Evolutionary conservation across 805 yeast species (phyloP), one percentile per base, ranked within the genome.

Genomic region (Ogataea philodendri): DNA sequence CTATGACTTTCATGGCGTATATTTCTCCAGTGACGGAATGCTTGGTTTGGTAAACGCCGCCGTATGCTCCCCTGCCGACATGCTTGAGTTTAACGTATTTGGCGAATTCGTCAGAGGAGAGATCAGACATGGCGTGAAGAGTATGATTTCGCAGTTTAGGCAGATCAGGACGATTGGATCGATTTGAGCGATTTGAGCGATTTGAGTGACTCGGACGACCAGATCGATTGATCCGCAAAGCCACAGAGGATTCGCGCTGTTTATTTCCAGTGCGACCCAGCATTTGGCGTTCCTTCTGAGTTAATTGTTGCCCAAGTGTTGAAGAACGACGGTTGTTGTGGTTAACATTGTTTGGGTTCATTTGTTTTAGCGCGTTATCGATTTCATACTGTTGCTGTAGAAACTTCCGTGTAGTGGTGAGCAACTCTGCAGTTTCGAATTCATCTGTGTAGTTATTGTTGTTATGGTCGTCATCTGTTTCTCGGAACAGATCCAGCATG

Each of bases 61-160:
- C 97, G 56, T 78, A 88, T 0, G 97, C 97, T 2, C 98, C 98
- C 41, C 75, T 75, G 3, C 97, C 98, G 2, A 93, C 67, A 22
- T 81, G 71, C 30, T 78, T 82, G 30, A 70, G 67, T 48, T 80
- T 65, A 18, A 66, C 65, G 50, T 74, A 78, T 35, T 69, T 69
- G 27, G 69, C 29, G 25, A 48, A 48, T 37, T 43, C 45, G 5
- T 41, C 39, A 9, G 39, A 15, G 15, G 49, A 35, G 7, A 48
- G 32, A 27, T 43, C 51, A 9, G 48, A 37, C 48, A 44, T 46
- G 16, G 35, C 32, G 20, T 22, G 22, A 9, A 37, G 27, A 24
- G 25, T 20, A n/a, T 6, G 10, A 8, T 15, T 14, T 11, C 17
- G 24, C 11, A 10, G 35, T 17, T 30, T 18, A n/a, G 15, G 17